phyloP scores from a whole-genome alignment of 228 moss, liverwort and hornwort species.

The Sphagnum magellanicum region DNA sequence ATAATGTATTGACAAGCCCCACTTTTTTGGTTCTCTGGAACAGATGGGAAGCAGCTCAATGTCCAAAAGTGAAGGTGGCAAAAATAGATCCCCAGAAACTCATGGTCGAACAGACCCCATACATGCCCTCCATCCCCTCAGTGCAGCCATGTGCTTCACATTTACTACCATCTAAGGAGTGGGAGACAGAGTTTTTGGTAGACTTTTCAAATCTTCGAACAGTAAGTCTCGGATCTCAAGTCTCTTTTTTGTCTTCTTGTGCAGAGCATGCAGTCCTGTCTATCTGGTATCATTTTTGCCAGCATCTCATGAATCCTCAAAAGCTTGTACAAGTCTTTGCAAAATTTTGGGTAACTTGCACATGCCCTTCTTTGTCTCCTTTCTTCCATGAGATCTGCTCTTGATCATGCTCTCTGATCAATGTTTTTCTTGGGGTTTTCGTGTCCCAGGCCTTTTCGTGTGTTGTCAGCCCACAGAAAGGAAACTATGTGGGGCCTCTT shows the following conservation, averaged over 20 bases:
- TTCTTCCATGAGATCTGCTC: too few relatives aligned
- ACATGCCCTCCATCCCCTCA: conserved; percentile 77
- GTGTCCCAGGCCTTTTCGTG: conserved; percentile 39
- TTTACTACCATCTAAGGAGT: conserved; percentile 69
- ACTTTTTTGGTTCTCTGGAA: not conserved
- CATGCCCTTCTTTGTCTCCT: too few relatives aligned
- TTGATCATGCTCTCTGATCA: too few relatives aligned
- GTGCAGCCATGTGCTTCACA: conserved; percentile 60
- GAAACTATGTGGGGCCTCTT: conserved; percentile 24
- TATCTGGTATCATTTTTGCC: not conserved
- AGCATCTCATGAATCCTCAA: not conserved
- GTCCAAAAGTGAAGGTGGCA: conserved; percentile 90
- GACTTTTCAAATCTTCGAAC: conserved; percentile 75
- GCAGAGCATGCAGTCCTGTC: not conserved
- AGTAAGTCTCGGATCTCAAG: conserved; percentile 24
- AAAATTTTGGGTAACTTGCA: not conserved
- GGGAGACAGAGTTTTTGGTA: conserved; percentile 64
- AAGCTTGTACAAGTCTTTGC: not conserved
- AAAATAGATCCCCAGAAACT: conserved; percentile 66
- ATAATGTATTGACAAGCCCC: too few relatives aligned
- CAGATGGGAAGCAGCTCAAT: conserved; percentile 88
- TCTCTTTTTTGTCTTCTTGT: not conserved
- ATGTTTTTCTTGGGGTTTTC: too few relatives aligned
- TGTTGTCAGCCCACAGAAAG: too few relatives aligned
- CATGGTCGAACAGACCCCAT: conserved; percentile 70